Conservation (phyloP, 345 rosid species). For the Brassica napus region Da-Ae NC_063452.1:56322501-56323000, state of each 20-base stretch:
- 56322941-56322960: background rate
- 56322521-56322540: background rate
- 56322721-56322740: conserved; percentile 26
- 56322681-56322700: conserved; percentile 8
- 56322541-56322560: background rate
- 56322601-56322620: conserved; percentile 28
- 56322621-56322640: conserved; percentile 20
- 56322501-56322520: background rate
- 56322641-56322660: conserved; percentile 13
- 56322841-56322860: background rate
- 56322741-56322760: conserved; percentile 38
- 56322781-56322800: conserved; percentile 17
- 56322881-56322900: background rate
- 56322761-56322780: conserved; percentile 20
- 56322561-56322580: conserved; percentile 5
- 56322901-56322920: background rate
- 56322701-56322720: conserved; percentile 10
- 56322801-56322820: conserved; percentile 11
- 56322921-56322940: background rate
- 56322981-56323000: background rate
- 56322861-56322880: background rate
- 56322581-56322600: conserved; percentile 38
- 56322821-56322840: conserved; percentile 8
- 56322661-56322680: background rate
- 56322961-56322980: background rate